phyloP scores from a whole-genome alignment of 306 rosid genomes.

The Cyamopsis tetragonoloba region DNA sequence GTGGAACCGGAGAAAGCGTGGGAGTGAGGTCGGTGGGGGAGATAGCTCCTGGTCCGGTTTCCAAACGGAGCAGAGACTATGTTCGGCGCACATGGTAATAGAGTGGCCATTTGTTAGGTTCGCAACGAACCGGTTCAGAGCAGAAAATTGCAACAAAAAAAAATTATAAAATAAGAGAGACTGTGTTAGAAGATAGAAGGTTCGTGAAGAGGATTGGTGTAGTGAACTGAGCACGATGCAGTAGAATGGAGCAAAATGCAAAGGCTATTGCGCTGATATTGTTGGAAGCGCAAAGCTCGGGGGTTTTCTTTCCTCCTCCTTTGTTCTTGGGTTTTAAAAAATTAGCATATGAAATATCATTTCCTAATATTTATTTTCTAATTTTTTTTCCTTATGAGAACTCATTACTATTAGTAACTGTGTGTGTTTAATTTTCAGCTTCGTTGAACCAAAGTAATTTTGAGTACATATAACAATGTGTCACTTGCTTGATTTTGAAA shows the following conservation, averaged over 20 bases:
- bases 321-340: conserved; percentile 17
- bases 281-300: background rate
- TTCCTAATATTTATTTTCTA: background rate
- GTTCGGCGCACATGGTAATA: conserved; percentile 45
- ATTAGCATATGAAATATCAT: too few relatives aligned
- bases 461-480: too few relatives aligned
- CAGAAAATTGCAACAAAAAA: too few relatives aligned
- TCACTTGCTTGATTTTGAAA: too few relatives aligned
- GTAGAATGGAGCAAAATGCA: background rate
- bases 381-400: too few relatives aligned
- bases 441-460: too few relatives aligned
- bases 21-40: conserved; percentile 41
- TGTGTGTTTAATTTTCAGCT: too few relatives aligned
- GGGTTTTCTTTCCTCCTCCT: background rate
- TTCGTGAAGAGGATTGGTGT: background rate
- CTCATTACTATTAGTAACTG: too few relatives aligned
- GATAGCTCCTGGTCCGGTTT: conserved; percentile 34
- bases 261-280: background rate
- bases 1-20: conserved; percentile 23
- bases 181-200: background rate
- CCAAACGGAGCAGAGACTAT: conserved; percentile 40
- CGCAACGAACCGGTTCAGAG: background rate
- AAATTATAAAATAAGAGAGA: too few relatives aligned
- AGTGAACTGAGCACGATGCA: background rate
- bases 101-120: conserved; percentile 48